These are phyloP conservation scores for Starmerella kuoi DNA, from an alignment of 805 yeast species.

Conservation along the genomic window DNA sequence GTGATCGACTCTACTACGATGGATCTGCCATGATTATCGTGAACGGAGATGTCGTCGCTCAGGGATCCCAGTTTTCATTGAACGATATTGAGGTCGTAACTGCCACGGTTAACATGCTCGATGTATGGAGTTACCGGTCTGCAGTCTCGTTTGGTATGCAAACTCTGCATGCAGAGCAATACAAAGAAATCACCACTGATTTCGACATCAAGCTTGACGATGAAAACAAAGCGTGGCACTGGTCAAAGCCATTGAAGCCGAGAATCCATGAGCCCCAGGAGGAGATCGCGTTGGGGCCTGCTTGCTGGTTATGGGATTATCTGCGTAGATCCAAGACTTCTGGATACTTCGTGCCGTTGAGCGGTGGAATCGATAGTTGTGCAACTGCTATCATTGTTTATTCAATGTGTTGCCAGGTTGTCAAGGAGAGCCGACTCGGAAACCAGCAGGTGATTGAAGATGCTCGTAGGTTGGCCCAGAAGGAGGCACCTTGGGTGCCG, in stretches of 20 bases:
- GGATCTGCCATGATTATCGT: slow-evolving; percentile 93
- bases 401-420: slow-evolving; percentile 85
- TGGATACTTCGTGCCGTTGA: slow-evolving; percentile 83
- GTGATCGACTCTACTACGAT: slow-evolving; percentile 91
- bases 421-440: slow-evolving; percentile 52
- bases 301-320: slow-evolving; percentile 99
- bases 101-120: slow-evolving; percentile 92
- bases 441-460: slow-evolving; percentile 57
- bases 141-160: slow-evolving; percentile 66
- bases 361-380: slow-evolving; percentile 97
- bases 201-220: slow-evolving; percentile 4
- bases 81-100: slow-evolving; percentile 86
- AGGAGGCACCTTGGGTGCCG: slow-evolving; percentile 51
- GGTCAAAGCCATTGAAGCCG: slow-evolving; percentile 27
- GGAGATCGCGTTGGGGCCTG: slow-evolving; percentile 96
- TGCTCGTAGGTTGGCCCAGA: slow-evolving; percentile 54
- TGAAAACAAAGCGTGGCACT: slow-evolving; percentile 4
- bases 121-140: slow-evolving; percentile 71
- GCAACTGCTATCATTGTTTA: slow-evolving; percentile 92
- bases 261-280: slow-evolving; percentile 79
- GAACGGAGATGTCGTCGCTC: slow-evolving; percentile 85
- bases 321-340: slow-evolving; percentile 79
- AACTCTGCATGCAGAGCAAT: slow-evolving; percentile 26
- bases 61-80: slow-evolving; percentile 81
- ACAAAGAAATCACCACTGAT: slow-evolving; percentile 18